These are phyloP conservation scores for Russula sp. DNA, from an alignment of 768 basidiomycete genomes.

Conservation along the genomic window DNA sequence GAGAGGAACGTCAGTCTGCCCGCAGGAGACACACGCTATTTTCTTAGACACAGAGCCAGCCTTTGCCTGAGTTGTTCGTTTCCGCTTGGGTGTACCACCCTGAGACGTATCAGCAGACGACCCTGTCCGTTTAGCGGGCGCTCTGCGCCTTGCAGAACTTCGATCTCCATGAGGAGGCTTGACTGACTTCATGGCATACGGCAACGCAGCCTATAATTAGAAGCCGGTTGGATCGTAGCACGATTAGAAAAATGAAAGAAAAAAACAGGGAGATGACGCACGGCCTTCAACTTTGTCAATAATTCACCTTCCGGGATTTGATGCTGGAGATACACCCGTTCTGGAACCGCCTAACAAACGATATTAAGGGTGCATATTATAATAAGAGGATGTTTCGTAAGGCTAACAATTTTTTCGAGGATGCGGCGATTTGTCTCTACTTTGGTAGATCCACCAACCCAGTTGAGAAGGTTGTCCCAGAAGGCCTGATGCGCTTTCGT, in stretches of 20 bases:
- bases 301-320: conserved; percentile 54
- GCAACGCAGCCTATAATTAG: conserved; percentile 42
- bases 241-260: not conserved
- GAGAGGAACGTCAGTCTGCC: conserved; percentile 68
- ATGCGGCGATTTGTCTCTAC: conserved; percentile 48
- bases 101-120: conserved; percentile 8
- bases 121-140: conserved; percentile 36
- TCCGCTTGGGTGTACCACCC: conserved; percentile 42
- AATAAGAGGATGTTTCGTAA: not conserved
- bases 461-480: conserved; percentile 58
- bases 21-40: conserved; percentile 59
- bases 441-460: conserved; percentile 57
- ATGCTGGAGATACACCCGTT: conserved; percentile 55
- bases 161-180: conserved; percentile 48
- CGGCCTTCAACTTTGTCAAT: conserved; percentile 57
- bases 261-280: conserved; percentile 35
- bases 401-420: conserved; percentile 48
- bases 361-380: not conserved
- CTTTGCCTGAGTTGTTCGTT: conserved; percentile 40
- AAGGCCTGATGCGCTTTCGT: conserved; percentile 48
- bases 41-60: conserved; percentile 39
- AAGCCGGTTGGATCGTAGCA: conserved; percentile 4
- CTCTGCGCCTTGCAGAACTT: conserved; percentile 39
- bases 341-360: conserved; percentile 40
- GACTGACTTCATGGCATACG: conserved; percentile 55